phyloP scores from a whole-genome alignment of 2,329 filamentous ascomycete species.

The Alternaria metachromatica region DNA sequence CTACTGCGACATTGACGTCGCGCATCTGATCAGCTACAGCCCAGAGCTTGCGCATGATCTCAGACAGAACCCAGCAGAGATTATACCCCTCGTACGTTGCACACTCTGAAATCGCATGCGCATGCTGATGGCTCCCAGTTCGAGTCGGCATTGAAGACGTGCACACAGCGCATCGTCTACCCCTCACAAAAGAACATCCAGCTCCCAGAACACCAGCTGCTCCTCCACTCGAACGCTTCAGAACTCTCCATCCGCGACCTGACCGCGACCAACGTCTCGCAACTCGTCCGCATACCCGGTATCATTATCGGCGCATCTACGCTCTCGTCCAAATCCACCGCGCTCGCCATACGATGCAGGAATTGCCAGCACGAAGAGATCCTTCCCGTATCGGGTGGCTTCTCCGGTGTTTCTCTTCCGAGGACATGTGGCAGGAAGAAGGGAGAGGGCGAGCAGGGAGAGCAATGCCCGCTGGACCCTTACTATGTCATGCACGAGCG shows the following conservation, averaged over 20 bases:
- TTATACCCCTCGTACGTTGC: constrained; percentile 80
- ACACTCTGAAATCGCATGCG: neutral
- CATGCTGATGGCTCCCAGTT: constrained; percentile 66
- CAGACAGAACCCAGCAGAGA: constrained; percentile 86
- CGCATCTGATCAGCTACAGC: constrained; percentile 93
- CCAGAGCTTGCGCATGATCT: constrained; percentile 92
- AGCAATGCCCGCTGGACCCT: constrained; percentile 88
- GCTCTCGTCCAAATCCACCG: constrained; percentile 92
- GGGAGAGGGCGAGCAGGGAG: constrained; percentile 68
- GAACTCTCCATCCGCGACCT: constrained; percentile 93
- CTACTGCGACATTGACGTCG: constrained; percentile 95
- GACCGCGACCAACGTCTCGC: constrained; percentile 88
- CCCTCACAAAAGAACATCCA: constrained; percentile 71
- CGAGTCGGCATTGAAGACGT: constrained; percentile 85
- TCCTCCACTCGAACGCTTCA: constrained; percentile 89
- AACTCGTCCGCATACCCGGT: constrained; percentile 94
- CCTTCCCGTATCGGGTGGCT: constrained; percentile 80
- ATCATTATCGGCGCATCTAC: constrained; percentile 98
- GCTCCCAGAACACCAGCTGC: constrained; percentile 90
- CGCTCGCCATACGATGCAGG: constrained; percentile 84
- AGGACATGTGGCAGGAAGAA: constrained; percentile 73
- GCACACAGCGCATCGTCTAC: constrained; percentile 92
- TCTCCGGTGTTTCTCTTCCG: constrained; percentile 84
- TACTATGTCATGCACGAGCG: constrained; percentile 96
- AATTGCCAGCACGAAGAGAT: constrained; percentile 77